These are phyloP conservation scores for Oidiodendron maius DNA, from an alignment of 495 filamentous ascomycete genomes.

Conservation along the genomic window DNA sequence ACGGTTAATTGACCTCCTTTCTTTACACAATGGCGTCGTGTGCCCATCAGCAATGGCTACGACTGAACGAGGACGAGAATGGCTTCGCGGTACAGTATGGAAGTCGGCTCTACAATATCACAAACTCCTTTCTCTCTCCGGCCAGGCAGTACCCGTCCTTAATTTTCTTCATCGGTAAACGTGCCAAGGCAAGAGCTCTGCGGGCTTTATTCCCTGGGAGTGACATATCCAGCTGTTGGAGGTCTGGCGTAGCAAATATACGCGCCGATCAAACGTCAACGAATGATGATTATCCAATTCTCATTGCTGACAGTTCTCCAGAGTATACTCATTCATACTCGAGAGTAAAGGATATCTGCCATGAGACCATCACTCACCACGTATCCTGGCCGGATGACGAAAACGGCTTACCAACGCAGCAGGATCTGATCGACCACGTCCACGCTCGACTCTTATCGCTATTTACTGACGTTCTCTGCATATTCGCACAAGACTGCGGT, in stretches of 20 bases:
- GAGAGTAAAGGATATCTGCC: slow-evolving; percentile 10
- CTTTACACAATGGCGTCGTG: slow-evolving; percentile 3
- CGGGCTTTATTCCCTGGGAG: slow-evolving; percentile 9
- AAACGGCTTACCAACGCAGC: background rate
- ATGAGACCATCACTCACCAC: slow-evolving; percentile 7
- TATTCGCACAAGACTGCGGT: slow-evolving; percentile 12
- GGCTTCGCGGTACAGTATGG: slow-evolving; percentile 7
- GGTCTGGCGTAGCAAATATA: slow-evolving; percentile 11
- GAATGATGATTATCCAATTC: slow-evolving; percentile 12
- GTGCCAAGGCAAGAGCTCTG: slow-evolving; percentile 3
- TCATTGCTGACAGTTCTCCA: slow-evolving; percentile 9
- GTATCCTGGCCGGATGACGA: slow-evolving; percentile 8
- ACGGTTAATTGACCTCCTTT: background rate
- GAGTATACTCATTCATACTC: slow-evolving; percentile 1
- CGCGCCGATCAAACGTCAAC: slow-evolving; percentile 5
- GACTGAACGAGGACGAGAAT: slow-evolving; percentile 7
- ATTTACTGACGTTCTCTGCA: slow-evolving; percentile 13
- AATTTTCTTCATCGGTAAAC: slow-evolving; percentile 10
- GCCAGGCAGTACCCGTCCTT: slow-evolving; percentile 9
- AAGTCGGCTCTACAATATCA: slow-evolving; percentile 6
- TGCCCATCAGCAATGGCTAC: slow-evolving; percentile 9
- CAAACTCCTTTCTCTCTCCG: slow-evolving; percentile 4
- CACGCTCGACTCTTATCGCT: slow-evolving; percentile 6
- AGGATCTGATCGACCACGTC: slow-evolving; percentile 6
- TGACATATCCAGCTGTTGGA: slow-evolving; percentile 5